Conservation (phyloP, 2,329 filamentous ascomycete genomes). For the Exophiala mesophila region DNA sequence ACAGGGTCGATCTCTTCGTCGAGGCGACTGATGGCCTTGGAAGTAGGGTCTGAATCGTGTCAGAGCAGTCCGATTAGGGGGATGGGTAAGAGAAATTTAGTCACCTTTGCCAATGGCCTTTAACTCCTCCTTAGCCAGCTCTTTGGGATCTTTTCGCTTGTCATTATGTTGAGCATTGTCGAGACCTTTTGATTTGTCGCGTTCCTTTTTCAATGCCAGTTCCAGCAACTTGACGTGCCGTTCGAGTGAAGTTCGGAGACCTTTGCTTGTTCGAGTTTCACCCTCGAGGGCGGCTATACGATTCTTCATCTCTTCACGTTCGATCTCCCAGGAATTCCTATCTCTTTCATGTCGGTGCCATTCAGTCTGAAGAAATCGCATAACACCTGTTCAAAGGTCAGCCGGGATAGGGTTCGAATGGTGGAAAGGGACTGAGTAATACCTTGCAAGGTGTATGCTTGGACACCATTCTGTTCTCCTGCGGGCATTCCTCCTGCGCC, state of each 20-base stretch:
- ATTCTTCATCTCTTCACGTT: slow-evolving; percentile 97
- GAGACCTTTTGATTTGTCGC: slow-evolving; percentile 59
- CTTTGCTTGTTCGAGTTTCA: slow-evolving; percentile 77
- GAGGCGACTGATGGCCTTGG: slow-evolving; percentile 40
- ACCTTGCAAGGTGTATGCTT: slow-evolving; percentile 28
- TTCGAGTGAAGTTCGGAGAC: slow-evolving; percentile 80
- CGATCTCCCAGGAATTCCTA: slow-evolving; percentile 97
- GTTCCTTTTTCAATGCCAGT: slow-evolving; percentile 77
- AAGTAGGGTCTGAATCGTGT: slow-evolving; percentile 14
- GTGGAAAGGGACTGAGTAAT: background rate
- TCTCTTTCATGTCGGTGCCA: slow-evolving; percentile 98
- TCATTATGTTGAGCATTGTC: slow-evolving; percentile 50
- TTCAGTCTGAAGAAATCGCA: slow-evolving; percentile 98
- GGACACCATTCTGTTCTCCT: slow-evolving; percentile 24
- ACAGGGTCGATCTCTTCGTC: slow-evolving; percentile 40
- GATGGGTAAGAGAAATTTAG: slow-evolving; percentile 3
- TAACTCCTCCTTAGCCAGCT: slow-evolving; percentile 42
- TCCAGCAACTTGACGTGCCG: slow-evolving; percentile 89
- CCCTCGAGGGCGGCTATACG: slow-evolving; percentile 93
- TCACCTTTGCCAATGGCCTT: slow-evolving; percentile 37
- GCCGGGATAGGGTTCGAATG: background rate
- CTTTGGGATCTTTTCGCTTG: slow-evolving; percentile 42
- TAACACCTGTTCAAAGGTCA: slow-evolving; percentile 65
- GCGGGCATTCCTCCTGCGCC: slow-evolving; percentile 18
- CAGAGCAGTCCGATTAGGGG: background rate